Evolutionary conservation across 2,329 filamentous ascomycete genomes (phyloP).

Genomic region (Penicillium sp.): DNA sequence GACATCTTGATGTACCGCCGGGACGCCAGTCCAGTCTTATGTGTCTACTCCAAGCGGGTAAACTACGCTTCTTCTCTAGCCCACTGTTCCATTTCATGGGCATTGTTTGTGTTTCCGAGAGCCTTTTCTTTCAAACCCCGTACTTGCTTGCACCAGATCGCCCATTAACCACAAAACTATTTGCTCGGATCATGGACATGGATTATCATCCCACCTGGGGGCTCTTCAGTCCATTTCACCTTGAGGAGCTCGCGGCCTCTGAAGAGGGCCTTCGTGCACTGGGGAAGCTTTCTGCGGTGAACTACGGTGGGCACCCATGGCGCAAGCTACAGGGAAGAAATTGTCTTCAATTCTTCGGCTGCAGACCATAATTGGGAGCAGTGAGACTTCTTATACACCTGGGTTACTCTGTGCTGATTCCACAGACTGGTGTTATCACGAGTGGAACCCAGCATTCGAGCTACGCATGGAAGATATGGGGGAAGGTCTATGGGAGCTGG

Average conservation of each 20-base stretch:
- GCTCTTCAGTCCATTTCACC: not conserved
- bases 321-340: constrained; percentile 4
- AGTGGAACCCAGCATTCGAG: constrained; percentile 21
- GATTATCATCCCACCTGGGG: not conserved
- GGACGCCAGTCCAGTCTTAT: not conserved
- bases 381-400: constrained; percentile 9
- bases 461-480: constrained; percentile 18
- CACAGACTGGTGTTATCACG: constrained; percentile 23
- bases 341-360: not conserved
- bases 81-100: constrained; percentile 11
- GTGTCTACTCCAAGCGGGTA: not conserved
- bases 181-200: not conserved
- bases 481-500: constrained; percentile 20
- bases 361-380: constrained; percentile 5
- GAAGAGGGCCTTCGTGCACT: constrained; percentile 1
- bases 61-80: not conserved
- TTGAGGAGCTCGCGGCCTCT: constrained; percentile 2
- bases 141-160: constrained; percentile 94
- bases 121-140: constrained; percentile 83
- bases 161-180: constrained; percentile 4
- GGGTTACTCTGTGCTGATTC: constrained; percentile 5
- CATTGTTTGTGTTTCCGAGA: constrained; percentile 65
- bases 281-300: not conserved
- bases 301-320: constrained; percentile 11
- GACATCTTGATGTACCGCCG: not conserved